Evolutionary conservation across 2,329 filamentous ascomycete genomes (phyloP).

Genomic region (Penicillium sp.): DNA sequence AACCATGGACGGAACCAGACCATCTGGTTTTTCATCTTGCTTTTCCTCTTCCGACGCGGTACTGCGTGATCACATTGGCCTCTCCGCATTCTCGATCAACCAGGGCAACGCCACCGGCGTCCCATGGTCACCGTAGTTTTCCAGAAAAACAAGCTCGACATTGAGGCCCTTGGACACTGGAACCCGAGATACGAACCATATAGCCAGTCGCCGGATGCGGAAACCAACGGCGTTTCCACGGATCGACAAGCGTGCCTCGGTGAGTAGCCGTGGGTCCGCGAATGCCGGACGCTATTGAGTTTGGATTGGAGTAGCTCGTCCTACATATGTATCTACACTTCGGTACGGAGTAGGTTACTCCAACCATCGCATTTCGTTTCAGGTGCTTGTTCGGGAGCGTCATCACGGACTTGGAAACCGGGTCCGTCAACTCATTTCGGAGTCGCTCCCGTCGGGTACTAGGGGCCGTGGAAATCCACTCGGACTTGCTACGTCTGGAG

Average conservation of each 20-base stretch:
- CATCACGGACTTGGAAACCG: neutral
- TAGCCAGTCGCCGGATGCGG: constrained; percentile 4
- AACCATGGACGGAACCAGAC: constrained; percentile 4
- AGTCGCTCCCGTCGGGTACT: neutral
- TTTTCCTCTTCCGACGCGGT: neutral
- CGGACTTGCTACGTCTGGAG: neutral
- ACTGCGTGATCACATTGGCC: constrained; percentile 5
- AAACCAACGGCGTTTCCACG: constrained; percentile 11
- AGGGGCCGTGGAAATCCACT: neutral
- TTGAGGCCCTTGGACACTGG: neutral
- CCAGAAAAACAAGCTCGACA: constrained; percentile 7
- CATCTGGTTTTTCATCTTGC: neutral
- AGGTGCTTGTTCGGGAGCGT: neutral
- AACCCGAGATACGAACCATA: neutral
- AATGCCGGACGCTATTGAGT: neutral
- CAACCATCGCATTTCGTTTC: neutral
- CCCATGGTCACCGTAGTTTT: constrained; percentile 11
- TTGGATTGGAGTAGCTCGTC: neutral
- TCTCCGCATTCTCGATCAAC: constrained; percentile 16
- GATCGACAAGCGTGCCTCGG: constrained; percentile 15
- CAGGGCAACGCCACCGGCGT: constrained; percentile 1
- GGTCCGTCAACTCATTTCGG: neutral
- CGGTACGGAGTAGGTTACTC: neutral
- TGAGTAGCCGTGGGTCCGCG: constrained; percentile 15
- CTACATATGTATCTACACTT: neutral